Base-by-base conservation (phyloP, 345 rosid species). In the Sapria himalayana region DNA sequence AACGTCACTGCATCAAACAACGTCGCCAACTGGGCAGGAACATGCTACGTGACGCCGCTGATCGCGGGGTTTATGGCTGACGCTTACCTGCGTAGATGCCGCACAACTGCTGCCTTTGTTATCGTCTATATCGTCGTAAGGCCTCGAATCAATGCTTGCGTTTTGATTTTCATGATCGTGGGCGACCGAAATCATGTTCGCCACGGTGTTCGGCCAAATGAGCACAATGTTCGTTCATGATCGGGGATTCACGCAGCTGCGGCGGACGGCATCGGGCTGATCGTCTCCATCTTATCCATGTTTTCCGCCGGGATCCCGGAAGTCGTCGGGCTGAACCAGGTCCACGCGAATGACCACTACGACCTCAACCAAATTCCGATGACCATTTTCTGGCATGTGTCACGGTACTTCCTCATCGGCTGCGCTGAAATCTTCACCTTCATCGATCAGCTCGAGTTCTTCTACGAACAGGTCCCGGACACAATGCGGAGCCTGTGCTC, bases 41-140 rank as follows among this genome's bases (percentile, higher is more conserved):
- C 95, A 19, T 84, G 95, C 60, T 91, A 84, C 19, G 46, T 71
- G 31, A 91, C 93, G 16, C 93, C 95, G 1, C 50, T 89, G 48
- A 65, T 89, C 14, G 95, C 93, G 37, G 99, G 95, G 19, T 89
- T 84, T 63, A 22, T 84, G 1, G 99, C 99, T 16, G 99, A 91
- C 70, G 66, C 99, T 12, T 91, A 91, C 44, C 41, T 79, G 48
- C 95, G 99, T 20, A 66, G 95, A 62, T 91, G 64, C 54, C 71
- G 84, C 92, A 84, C 86, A 7, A 91, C 80, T 15, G 92, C 93
- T 21, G 35, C 22, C 34, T 89, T 84, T 60, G 76, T 78, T 29
- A 64, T 77, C 45, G 48, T 91, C 49, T 91, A 80, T 45, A 58
- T 78, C 39, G 29, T 64, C 25, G 98, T 89, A 48, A 76, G 98